Evolutionary conservation across 2,329 filamentous ascomycete genomes (phyloP), one percentile per base, ranked within the genome.

Genomic region (Hymenoscyphus albidus): DNA sequence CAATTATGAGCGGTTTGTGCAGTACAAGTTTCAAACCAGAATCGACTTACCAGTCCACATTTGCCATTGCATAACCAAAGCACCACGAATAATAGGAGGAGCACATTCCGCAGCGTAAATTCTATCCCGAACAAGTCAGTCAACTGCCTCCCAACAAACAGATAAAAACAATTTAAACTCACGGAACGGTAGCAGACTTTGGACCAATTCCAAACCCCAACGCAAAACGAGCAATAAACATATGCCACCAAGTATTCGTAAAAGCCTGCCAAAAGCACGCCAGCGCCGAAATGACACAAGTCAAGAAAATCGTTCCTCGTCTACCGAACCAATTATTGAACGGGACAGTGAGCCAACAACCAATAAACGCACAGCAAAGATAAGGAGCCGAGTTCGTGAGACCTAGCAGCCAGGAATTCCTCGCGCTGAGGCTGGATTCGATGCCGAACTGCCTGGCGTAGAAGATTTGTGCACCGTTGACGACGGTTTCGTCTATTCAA

Each of bases 1-100:
- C 31, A 14, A 12, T 14, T 31, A 13, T 62, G 13, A 35, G 13
- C 16, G 48, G 51, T n/a, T 35, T 35, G 5, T 35, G 5, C n/a
- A 7, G 31, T 57, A 61, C 74, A 42, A 61, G 9, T 16, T 7
- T 10, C 4, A 31, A 22, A 40, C 12, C 16, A 14, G 6, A 32
- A n/a, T 48, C 22, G 10, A 32, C 44, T 18, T 56, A 51, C 56
- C 65, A 42, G 68, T 70, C 76, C 76, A 81, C 77, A 81, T 81
- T 75, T 90, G 87, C 87, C 87, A 90, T 71, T 86, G 84, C 89
- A 92, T 92, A 40, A 90, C 88, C 5, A 92, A 78, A 1, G 87
- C 88, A 60, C 88, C 88, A 64, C 88, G 83, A 56, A 90, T 85
- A 54, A 76, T 77, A 0, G 87, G 84, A 0, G 88, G 88, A 0